Conservation (phyloP, 2,329 filamentous ascomycete species). For the Paecilomyces dactylethromorphus region DNA sequence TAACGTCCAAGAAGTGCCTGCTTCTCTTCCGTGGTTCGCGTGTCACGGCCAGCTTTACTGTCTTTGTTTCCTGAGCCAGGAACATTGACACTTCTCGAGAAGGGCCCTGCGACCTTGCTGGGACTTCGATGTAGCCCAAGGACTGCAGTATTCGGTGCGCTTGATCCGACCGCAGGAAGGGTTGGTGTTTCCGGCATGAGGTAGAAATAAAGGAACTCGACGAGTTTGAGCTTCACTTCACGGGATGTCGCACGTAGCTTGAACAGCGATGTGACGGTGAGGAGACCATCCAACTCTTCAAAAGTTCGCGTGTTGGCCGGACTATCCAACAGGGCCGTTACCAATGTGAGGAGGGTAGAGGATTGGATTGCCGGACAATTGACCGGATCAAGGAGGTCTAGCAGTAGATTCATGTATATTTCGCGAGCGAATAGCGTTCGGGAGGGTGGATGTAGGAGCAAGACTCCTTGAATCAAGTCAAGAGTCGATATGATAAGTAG, state of each 20-base stretch:
- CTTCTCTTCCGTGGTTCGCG: constrained; percentile 72
- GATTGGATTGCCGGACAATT: constrained; percentile 92
- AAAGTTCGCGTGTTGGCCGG: constrained; percentile 88
- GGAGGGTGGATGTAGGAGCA: constrained; percentile 85
- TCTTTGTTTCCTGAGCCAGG: constrained; percentile 15
- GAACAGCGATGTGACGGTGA: constrained; percentile 88
- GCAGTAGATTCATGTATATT: constrained; percentile 91
- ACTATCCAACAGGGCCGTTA: constrained; percentile 78
- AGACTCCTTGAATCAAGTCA: constrained; percentile 78
- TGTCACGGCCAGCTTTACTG: constrained; percentile 31
- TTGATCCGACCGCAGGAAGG: constrained; percentile 16
- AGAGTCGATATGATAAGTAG: constrained; percentile 81
- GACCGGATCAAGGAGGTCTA: constrained; percentile 86
- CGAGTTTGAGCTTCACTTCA: constrained; percentile 89
- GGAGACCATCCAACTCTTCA: constrained; percentile 82
- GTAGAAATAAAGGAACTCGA: constrained; percentile 98
- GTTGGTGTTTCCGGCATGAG: constrained; percentile 79
- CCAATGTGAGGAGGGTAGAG: constrained; percentile 80
- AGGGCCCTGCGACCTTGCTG: constrained; percentile 59
- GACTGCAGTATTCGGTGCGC: constrained; percentile 33
- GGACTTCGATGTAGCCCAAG: constrained; percentile 58
- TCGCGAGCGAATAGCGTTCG: constrained; percentile 81
- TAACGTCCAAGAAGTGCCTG: constrained; percentile 70
- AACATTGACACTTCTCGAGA: constrained; percentile 37
- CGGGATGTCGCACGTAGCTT: constrained; percentile 78